Conservation (phyloP, 805 yeast species). For the Priceomyces melissophilus region DNA sequence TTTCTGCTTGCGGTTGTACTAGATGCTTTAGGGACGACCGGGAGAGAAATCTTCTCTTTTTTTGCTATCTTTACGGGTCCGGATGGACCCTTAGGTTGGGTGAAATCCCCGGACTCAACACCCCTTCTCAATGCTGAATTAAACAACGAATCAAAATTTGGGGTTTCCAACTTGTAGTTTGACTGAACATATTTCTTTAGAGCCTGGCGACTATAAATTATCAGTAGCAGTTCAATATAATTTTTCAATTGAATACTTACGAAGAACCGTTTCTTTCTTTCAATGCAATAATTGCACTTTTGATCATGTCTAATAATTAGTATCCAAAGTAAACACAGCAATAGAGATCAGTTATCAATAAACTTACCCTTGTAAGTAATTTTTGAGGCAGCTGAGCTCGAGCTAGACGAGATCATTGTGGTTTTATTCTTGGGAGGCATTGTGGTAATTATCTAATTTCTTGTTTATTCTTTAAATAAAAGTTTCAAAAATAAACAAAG, state of each 20-base stretch:
- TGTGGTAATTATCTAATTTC: conserved; percentile 5
- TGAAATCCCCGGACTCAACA: conserved; percentile 69
- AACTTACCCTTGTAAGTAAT: conserved; percentile 47
- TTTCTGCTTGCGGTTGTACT: conserved; percentile 17
- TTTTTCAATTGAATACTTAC: conserved; percentile 33
- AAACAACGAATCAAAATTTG: conserved; percentile 71
- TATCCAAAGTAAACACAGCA: conserved; percentile 3
- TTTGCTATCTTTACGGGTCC: conserved; percentile 75
- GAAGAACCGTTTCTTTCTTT: conserved; percentile 80
- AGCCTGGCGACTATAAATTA: conserved; percentile 66
- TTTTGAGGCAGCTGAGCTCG: conserved; percentile 28
- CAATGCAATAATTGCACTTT: conserved; percentile 63
- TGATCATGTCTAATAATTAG: conserved; percentile 49
- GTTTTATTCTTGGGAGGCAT: conserved; percentile 38
- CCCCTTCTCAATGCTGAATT: conserved; percentile 79
- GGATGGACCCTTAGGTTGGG: conserved; percentile 87
- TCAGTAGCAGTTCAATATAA: conserved; percentile 9
- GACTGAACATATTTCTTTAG: conserved; percentile 77
- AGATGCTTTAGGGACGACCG: conserved; percentile 29
- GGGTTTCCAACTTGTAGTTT: conserved; percentile 54
- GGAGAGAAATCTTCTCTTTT: conserved; percentile 27
- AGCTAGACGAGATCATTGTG: conserved; percentile 10
- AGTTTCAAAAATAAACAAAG: conserved; percentile 9
- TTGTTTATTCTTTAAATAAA: conserved; percentile 1
- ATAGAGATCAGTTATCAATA: neutral